Evolutionary conservation across 2,329 filamentous ascomycete species (phyloP), one percentile per base, ranked within the genome.

Genomic region (Cercospora berteroae): DNA sequence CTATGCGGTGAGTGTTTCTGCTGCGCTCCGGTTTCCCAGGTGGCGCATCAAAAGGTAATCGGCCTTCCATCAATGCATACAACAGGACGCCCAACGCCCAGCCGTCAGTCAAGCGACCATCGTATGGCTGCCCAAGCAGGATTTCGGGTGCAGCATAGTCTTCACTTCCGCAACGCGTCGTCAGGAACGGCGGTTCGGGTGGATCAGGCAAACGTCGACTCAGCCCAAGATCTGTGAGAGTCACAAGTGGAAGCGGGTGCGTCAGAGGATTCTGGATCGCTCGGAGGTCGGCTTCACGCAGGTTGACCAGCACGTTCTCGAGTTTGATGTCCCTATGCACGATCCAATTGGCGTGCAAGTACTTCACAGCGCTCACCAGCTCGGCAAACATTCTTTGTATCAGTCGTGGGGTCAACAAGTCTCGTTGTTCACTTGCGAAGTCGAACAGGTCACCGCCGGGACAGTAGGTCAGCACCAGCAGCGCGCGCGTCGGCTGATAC

Each of bases 281-380:
- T 82, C 48, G 96, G 86, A 75, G 91, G 87, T 29, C 86, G 77
- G 66, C 55, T 4, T 87, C 83, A 0, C 90, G 87, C 58, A 97
- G 84, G 77, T 97, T 98, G 74, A 98, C 90, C 31, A 99, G 88
- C 50, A 97, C 92, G 79, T 98, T 99, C 84, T 99, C 95, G 67
- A 99, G 89, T 81, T 99, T 99, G 80, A 99, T 96, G 79, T 99
- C 95, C 68, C 95, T 89, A 78, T 99, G 95, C 63, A 98, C 94
- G 77, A 99, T 97, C 72, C 88, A 89, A 74, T 91, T 84, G 63
- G 87, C 83, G 79, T 99, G 95, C 59, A 99, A 83, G 81, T 98
- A 97, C 66, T 86, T 87, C 39, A 96, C 90, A 0, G 94, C 95
- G 69, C 87, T 89, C 25, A 98, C 89, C 70, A 98, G 80, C 79